Evolutionary conservation across 352 stramenopile genomes (phyloP), one percentile per base, ranked within the genome.

Genomic region (Hyaloperonospora brassicae): DNA sequence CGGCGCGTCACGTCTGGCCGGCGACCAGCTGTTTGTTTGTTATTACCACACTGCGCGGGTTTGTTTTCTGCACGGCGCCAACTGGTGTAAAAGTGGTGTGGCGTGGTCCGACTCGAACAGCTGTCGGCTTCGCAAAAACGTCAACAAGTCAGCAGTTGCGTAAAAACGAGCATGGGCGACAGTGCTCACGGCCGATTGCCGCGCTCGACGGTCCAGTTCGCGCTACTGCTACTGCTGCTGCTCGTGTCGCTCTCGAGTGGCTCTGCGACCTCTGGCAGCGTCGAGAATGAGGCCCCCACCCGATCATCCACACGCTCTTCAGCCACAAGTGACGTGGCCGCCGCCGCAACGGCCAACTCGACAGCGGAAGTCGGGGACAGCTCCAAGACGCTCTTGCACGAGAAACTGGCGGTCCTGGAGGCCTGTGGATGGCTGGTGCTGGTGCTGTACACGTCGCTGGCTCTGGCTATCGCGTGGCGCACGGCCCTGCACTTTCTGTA

Each of bases 401-500:
- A 55, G 30, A 76, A 88, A 62, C 50, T 89, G 6, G 46, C 51
- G 17, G 62, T 70, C 47, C 59, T 88, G 46, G 57, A 57, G 31
- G 66, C 82, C 25, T 89, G 78, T 54, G 84, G 79, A 27, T 70
- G 66, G 60, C 61, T 94, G 27, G 66, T 63, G 14, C 43, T 90
- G 38, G 47, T 74, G 38, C 67, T 94, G 22, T 92, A 89, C 68
- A 24, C 68, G 36, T 46, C 82, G 25, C 61, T 94, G 38, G 61
- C 73, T 6, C 34, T 76, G 34, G 79, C 65, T 31, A 75, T 90
- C 35, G 62, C 71, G n/a, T 91, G 65, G 59, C 85, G 85, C 61
- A 74, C 75, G 10, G 55, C 61, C 23, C 66, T 80, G 47, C 84
- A 92, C 59, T 79, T 88, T 41, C 56, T 68, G 22, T 52, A 73